Conservation (phyloP, 192 early-diverging fungal species). For the Entophlyctis helioformis region DNA sequence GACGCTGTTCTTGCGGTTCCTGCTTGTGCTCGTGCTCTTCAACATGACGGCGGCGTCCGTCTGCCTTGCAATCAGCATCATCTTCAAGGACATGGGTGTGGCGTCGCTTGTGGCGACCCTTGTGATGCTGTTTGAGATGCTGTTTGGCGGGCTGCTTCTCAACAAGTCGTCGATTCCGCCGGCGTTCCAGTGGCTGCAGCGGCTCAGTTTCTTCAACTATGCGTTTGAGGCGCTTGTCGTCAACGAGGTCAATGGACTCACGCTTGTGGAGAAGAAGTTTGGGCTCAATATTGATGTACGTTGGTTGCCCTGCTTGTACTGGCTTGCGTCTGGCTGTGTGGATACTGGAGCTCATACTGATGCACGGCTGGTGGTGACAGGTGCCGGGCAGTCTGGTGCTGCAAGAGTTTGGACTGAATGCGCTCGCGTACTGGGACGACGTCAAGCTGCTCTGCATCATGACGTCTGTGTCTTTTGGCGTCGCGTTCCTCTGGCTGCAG, state of each 20-base stretch:
- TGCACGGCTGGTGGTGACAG: constrained; percentile 15
- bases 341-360: background rate
- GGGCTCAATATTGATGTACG: constrained; percentile 70
- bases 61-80: constrained; percentile 65
- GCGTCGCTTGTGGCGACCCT: constrained; percentile 68
- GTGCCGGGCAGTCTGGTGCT: constrained; percentile 75
- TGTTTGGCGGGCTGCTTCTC: constrained; percentile 81
- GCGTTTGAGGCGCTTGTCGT: constrained; percentile 83
- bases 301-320: background rate
- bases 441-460: constrained; percentile 47
- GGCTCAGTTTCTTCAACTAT: constrained; percentile 78
- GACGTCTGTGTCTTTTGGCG: constrained; percentile 44
- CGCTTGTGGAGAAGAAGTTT: constrained; percentile 65
- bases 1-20: constrained; percentile 41
- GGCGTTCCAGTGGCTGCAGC: constrained; percentile 49
- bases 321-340: background rate
- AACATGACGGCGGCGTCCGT: constrained; percentile 63
- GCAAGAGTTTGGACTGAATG: constrained; percentile 80
- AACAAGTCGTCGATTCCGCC: constrained; percentile 76
- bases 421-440: constrained; percentile 72
- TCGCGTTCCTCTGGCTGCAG: constrained; percentile 68
- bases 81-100: constrained; percentile 58
- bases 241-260: constrained; percentile 76
- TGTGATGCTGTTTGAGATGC: constrained; percentile 76
- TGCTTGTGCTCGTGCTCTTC: constrained; percentile 70